Evolutionary conservation across 2,329 filamentous ascomycete species (phyloP), one percentile per base, ranked within the genome.

Genomic region (Cryphonectria nitschkei): DNA sequence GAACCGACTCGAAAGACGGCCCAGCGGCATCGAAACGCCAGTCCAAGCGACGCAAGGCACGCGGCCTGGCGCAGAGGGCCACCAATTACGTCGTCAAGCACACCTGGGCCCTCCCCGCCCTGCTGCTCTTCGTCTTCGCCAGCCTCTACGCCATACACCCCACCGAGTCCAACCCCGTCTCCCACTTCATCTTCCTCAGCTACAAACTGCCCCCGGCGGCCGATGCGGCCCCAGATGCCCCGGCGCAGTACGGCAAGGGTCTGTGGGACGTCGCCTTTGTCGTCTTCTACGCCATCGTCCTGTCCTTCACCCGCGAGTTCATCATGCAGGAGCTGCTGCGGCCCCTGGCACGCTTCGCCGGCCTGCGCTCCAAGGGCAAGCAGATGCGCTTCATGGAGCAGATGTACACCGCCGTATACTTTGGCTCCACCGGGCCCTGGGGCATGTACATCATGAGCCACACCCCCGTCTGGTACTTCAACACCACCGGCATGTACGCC

Each of bases 381-480:
- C 94, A 96, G 78, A 88, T 91, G 22, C 91, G 95, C 46, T 98
- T 97, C 86, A 96, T 97, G 93, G 95, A 98, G 81, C 95, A 98
- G 82, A 89, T 92, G 78, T 98, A 98, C 82, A 97, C 95, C 1
- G 95, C 94, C 37, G 84, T 97, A 68, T 98, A 98, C 86, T 97
- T 97, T 81, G 89, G 82, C 61, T 80, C 96, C 70, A 90, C 97
- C 70, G 94, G 94, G 1, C 94, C 94, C 1, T 91, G 90, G 69
- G 95, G 95, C 68, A 81, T 98, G 77, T 98, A 92, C 79, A 93
- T 98, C 79, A 98, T 98, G 95, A 92, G 88, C 78, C 87, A 88
- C 73, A 95, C 93, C n/a, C 91, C 94, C 9, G 90, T 98, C 58
- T 98, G 94, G 95, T 98, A 97, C 81, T 98, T 97, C 87, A 95